Evolutionary conservation across 352 stramenopile species (phyloP), one percentile per base, ranked within the genome.

Genomic region (Hyaloperonospora brassicae): DNA sequence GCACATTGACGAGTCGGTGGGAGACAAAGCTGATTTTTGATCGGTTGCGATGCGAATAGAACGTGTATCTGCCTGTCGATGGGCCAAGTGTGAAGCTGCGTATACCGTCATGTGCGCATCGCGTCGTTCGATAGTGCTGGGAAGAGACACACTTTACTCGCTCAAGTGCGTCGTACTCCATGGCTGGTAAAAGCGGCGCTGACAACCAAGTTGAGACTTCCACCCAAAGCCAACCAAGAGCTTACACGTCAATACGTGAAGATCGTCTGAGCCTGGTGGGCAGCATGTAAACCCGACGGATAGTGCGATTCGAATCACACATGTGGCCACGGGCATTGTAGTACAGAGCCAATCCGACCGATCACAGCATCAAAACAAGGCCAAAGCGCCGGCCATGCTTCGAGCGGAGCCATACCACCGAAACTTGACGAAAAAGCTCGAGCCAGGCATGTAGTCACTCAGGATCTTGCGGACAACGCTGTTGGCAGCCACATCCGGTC

Each of bases 281-380:
- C 95, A 98, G 70, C 97, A 98, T 66, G 96, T 98, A 6, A 98
- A 98, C 70, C 97, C 97, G 57, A 96, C 97, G 5, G 93, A 98
- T 64, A 98, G 92, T 34, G 95, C 90, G 12, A 91, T 98, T 34
- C 79, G 95, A 31, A 97, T 98, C 63, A 97, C 89, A 50, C 96
- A 98, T 59, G 61, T 98, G 35, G 92, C 95, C 0, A 96, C 86
- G 7, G 95, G 95, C 13, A 87, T 98, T 24, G 81, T 93, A 13
- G 88, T 98, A 7, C 95, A 97, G 58, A 97, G 85, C 55, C 93
- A 95, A 57, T 91, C 96, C 52, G 90, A 98, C 58, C 75, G 96
- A 24, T 97, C 83, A 55, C 96, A 98, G 70, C 70, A 86, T 46
- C 72, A 86, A 36, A 98, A 98, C 70, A 97, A 96, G 57, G 79